These are phyloP conservation scores for Tripterygium wilfordii DNA, from an alignment of 177 flowering plant genomes.

Conservation along the genomic window DNA sequence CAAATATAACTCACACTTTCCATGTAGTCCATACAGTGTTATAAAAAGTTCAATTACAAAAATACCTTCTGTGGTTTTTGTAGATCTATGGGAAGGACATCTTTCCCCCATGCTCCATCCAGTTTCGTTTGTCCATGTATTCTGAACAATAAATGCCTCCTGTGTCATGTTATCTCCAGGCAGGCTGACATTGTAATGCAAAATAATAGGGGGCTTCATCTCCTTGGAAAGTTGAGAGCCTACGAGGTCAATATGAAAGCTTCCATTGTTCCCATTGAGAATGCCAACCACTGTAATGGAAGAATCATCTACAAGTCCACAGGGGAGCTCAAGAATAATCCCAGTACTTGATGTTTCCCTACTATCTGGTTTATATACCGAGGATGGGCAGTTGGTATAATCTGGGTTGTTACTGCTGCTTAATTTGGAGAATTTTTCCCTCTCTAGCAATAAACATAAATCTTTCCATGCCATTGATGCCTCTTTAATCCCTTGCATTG, in stretches of 20 bases:
- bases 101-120: slow-evolving; percentile 83
- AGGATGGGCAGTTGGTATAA: slow-evolving; percentile 43
- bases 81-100: slow-evolving; percentile 55
- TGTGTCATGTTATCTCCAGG: slow-evolving; percentile 58
- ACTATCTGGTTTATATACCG: slow-evolving; percentile 28
- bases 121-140: slow-evolving; percentile 63
- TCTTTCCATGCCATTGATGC: slow-evolving; percentile 73
- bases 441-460: slow-evolving; percentile 32
- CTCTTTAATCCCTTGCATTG: slow-evolving; percentile 76
- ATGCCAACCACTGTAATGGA: slow-evolving; percentile 75
- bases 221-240: slow-evolving; percentile 43
- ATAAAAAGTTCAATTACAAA: too few species aligned
- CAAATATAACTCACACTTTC: too few species aligned
- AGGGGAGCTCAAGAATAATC: slow-evolving; percentile 58
- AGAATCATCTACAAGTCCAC: slow-evolving; percentile 83
- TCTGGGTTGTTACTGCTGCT: slow-evolving; percentile 4
- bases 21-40: too few species aligned
- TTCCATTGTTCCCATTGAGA: slow-evolving; percentile 41
- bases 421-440: slow-evolving; percentile 25
- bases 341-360: slow-evolving; percentile 16
- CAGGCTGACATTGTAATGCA: slow-evolving; percentile 61
- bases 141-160: slow-evolving; percentile 66
- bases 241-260: slow-evolving; percentile 62
- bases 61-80: slow-evolving; percentile 38
- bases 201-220: slow-evolving; percentile 43